Evolutionary conservation across 2,329 filamentous ascomycete genomes (phyloP).

Genomic region (Diaporthe sp.): DNA sequence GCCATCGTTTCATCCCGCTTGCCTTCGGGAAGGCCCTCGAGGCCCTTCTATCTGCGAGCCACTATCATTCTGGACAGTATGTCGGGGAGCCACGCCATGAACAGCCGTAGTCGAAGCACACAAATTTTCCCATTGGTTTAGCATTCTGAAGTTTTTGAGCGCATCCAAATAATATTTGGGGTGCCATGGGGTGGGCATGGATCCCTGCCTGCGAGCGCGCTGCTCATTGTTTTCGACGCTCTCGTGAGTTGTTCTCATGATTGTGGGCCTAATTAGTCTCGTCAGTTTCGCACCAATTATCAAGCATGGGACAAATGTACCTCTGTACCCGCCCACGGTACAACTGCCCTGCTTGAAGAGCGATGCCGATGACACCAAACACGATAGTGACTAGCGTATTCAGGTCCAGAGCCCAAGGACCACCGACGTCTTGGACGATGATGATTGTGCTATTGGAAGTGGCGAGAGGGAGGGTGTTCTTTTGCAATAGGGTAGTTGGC

Average conservation of each 20-base stretch:
- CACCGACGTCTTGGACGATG: neutral
- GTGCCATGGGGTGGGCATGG: fast-evolving
- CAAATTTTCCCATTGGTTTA: neutral
- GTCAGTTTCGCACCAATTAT: neutral
- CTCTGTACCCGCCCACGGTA: neutral
- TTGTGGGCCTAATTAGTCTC: neutral
- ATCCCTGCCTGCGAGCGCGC: neutral
- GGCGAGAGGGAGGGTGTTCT: neutral
- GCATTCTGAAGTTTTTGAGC: no score
- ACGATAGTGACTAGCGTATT: slow-evolving; percentile 9
- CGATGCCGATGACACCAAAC: neutral
- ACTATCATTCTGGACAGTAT: neutral
- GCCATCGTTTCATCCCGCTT: neutral
- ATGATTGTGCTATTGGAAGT: neutral
- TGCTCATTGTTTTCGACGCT: neutral
- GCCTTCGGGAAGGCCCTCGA: neutral
- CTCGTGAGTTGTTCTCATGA: no score
- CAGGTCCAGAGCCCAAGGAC: slow-evolving; percentile 2
- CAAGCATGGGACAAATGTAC: neutral
- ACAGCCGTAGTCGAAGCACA: neutral
- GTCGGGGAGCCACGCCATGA: neutral
- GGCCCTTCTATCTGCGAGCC: neutral
- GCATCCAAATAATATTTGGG: neutral
- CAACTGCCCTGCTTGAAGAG: neutral
- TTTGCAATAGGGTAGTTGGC: neutral